Base-by-base conservation (phyloP, 1,284 basidiomycete species). In the Megacollybia platyphylla region DNA sequence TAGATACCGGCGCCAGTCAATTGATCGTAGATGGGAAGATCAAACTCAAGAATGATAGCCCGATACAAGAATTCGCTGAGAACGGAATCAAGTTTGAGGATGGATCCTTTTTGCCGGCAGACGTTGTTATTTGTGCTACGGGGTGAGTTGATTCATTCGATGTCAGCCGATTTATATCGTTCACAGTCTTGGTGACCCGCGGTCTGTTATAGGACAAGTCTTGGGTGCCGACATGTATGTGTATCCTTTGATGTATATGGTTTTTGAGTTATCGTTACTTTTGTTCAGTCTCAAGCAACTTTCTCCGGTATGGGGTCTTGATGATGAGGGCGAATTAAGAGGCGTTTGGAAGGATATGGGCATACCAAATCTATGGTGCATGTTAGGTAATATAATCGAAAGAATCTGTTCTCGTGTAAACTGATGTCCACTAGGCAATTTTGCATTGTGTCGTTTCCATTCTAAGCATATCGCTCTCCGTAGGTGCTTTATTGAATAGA, bases 391-490 rank as follows among this genome's bases (percentile, higher is more conserved):
- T 34, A 34, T 2, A 11, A 34, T 15, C 31, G 31, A 15, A 34
- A 11, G 15, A 34, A 11, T 6, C 11, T 4, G 5, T 24, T 24
- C 20, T 24, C 3, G 20, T 24, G 20, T 24, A 24, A 24, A 24
- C 31, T 54, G 34, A n/a, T 36, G 7, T 6, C 10, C 10, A n/a
- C 26, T 53, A 66, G 73, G 76, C 0, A 74, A 69, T 48, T 57
- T 80, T 9, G 68, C 67, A 0, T 51, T 68, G 41, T 70, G 68
- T 41, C 62, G 79, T 3, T 72, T 75, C 56, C 63, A 74, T 50
- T 73, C 73, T 2, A 73, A 69, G 46, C 70, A 74, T 46, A 48
- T 82, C 20, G 75, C 76, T 0, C 57, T 80, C 10, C 73, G 73
- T 74, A 50, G 55, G 73, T 65, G 10, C 44, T 44, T 39, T 32